Base-by-base conservation (phyloP, 2,329 filamentous ascomycete species). In the Ceratocystis alfenasii region DNA sequence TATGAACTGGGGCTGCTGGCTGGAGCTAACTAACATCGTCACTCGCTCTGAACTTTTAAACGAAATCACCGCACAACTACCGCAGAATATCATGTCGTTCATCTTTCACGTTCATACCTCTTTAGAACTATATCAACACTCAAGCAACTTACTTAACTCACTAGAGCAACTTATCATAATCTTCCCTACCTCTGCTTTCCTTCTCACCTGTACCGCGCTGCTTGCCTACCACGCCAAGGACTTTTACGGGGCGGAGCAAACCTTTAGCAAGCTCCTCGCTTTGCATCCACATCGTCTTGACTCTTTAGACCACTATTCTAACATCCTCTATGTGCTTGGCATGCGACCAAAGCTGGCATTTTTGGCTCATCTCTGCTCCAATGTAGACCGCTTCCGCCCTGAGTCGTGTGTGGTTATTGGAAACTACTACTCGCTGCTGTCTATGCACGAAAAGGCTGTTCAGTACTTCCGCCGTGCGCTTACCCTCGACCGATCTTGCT, bases 1-100 rank as follows among this genome's bases (percentile, higher is more conserved):
- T 1, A 96, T 92, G 83, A 96, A 97, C 73, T 99, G 94, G 94
- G 90, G 91, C 6, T 92, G 91, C 68, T 99, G 94, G 94, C 82
- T 94, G 67, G 94, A 99, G 76, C 83, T 99, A 74, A 89, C 89
- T 3, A 86, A 86, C 48, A 79, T 97, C 30, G 83, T 96, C 68
- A 84, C 85, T 45, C 86, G 88, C 44, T 81, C 88, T 7, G 91
- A 96, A 74, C 90, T 96, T 88, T 78, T 95, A 67, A 88, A 87
- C 72, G 82, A 83, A 71, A 82, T 93, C 65, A 80, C 85, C 67
- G 81, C 83, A 45, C 84, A 87, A 66, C 81, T 96, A 36, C 93
- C 94, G 1, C 87, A 90, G 71, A 95, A 96, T 73, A 88, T 99
- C 71, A 88, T 96, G 78, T 90, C 90, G 5, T 90, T 90, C 74